Evolutionary conservation across 768 basidiomycete genomes (phyloP).

Genomic region (Leccinellum albellum): DNA sequence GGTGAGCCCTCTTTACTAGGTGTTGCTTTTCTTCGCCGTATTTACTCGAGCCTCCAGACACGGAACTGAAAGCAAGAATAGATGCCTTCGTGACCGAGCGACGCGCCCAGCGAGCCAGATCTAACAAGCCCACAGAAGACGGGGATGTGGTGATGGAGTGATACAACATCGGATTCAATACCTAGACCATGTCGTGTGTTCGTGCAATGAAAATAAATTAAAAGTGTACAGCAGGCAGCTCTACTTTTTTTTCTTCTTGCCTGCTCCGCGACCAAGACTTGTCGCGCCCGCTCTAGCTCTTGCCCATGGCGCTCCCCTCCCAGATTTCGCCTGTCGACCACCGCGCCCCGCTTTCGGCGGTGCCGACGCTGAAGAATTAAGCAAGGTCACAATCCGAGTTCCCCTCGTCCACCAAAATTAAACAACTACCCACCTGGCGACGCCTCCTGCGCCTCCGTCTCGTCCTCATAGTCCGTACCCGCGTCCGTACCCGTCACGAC

Average conservation of each 20-base stretch:
- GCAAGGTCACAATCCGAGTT: slow-evolving; percentile 11
- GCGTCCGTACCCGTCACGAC: slow-evolving; percentile 68
- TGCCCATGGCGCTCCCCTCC: slow-evolving; percentile 22
- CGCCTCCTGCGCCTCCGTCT: slow-evolving; percentile 58
- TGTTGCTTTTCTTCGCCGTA: not conserved
- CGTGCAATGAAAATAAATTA: slow-evolving; percentile 3
- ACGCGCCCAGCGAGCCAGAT: slow-evolving; percentile 34
- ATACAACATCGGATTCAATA: slow-evolving; percentile 4
- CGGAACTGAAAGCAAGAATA: slow-evolving; percentile 71
- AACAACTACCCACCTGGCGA: slow-evolving; percentile 49
- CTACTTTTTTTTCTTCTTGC: slow-evolving; percentile 34
- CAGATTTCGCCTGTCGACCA: slow-evolving; percentile 24
- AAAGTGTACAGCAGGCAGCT: not conserved
- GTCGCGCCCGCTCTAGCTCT: slow-evolving; percentile 27
- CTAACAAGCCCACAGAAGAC: slow-evolving; percentile 22
- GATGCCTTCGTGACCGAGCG: slow-evolving; percentile 65
- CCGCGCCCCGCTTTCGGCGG: slow-evolving; percentile 24
- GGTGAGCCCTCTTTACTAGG: slow-evolving; percentile 43
- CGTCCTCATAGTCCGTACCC: slow-evolving; percentile 71
- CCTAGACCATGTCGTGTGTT: slow-evolving; percentile 1
- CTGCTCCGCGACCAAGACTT: slow-evolving; percentile 21
- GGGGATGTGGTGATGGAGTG: slow-evolving; percentile 30
- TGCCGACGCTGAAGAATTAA: slow-evolving; percentile 13
- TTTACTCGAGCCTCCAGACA: slow-evolving; percentile 39
- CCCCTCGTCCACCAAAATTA: not conserved